These are phyloP conservation scores for Picea sitchensis DNA, from an alignment of 75 land plant genomes.

Conservation along the genomic window DNA sequence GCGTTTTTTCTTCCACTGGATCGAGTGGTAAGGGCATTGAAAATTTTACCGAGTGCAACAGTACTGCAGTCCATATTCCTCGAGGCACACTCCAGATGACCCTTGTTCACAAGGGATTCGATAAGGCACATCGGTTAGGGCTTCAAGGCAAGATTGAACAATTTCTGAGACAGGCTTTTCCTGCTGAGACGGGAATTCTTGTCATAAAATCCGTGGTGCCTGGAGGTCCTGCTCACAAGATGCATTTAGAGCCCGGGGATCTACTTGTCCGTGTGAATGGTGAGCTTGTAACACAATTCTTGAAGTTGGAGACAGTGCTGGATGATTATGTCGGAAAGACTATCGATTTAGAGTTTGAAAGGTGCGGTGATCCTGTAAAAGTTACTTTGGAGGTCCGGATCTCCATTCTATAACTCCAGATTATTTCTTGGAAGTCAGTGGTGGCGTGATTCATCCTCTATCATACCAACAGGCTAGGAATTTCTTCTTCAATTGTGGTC, in stretches of 20 bases:
- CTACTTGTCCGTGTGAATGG: no score
- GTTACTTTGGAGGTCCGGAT: no score
- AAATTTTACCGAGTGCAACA: conserved; percentile 43
- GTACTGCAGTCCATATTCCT: conserved; percentile 53
- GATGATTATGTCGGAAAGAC: no score
- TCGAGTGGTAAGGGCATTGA: conserved; percentile 78
- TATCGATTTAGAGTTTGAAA: no score
- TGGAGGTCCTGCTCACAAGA: conserved; percentile 80
- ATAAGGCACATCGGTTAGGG: conserved; percentile 86
- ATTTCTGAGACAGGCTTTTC: conserved; percentile 72
- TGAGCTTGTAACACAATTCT: no score
- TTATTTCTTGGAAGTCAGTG: no score
- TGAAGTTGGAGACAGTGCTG: no score
- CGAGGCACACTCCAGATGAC: conserved; percentile 94
- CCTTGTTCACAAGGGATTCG: conserved; percentile 86
- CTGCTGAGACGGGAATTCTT: conserved; percentile 83
- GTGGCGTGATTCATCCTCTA: no score
- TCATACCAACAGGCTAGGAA: no score
- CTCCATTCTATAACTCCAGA: no score
- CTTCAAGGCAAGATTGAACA: conserved; percentile 69
- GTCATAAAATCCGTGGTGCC: conserved; percentile 94
- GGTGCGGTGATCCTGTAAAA: no score
- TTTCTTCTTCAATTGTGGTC: no score
- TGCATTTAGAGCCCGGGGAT: conserved; percentile 29
- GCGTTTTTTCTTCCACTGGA: conserved; percentile 91